A percentile compares a stretch with the other conserved stretches of the same genome.
Conservation (phyloP, 140 eudicot species). For the Erigeron philadelphicus region DNA sequence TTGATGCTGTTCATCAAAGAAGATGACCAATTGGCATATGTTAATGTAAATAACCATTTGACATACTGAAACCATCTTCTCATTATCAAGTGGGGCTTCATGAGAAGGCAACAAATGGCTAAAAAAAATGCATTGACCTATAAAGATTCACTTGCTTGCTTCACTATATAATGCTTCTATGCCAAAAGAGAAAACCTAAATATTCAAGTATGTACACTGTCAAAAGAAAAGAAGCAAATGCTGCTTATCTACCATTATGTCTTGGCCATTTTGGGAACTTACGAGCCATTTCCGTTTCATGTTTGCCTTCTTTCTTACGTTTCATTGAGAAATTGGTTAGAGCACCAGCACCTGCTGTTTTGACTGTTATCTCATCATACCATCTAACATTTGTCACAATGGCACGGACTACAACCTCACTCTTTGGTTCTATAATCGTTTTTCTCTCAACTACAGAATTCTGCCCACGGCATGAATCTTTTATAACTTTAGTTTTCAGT, state of each 20-base stretch:
- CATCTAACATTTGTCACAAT: slow-evolving; percentile 52
- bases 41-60: neutral
- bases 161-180: slow-evolving; percentile 20
- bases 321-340: slow-evolving; percentile 35
- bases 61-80: neutral
- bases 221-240: slow-evolving; percentile 9
- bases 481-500: slow-evolving; percentile 45
- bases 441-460: slow-evolving; percentile 53
- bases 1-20: neutral
- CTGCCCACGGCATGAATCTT: slow-evolving; percentile 56
- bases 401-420: slow-evolving; percentile 46
- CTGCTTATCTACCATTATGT: slow-evolving; percentile 24
- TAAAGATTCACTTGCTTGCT: slow-evolving; percentile 31
- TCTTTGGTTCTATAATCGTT: slow-evolving; percentile 38
- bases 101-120: neutral
- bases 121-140: slow-evolving; percentile 6
- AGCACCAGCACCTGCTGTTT: slow-evolving; percentile 35
- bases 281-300: slow-evolving; percentile 32
- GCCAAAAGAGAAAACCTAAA: slow-evolving; percentile 11
- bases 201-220: slow-evolving; percentile 30
- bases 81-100: neutral
- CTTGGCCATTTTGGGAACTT: slow-evolving; percentile 42
- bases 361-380: slow-evolving; percentile 41
- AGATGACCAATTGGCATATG: neutral
- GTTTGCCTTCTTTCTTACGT: slow-evolving; percentile 30